These are phyloP conservation scores for Zostera marina DNA, from an alignment of 116 monocot species.

Conservation along the genomic window DNA sequence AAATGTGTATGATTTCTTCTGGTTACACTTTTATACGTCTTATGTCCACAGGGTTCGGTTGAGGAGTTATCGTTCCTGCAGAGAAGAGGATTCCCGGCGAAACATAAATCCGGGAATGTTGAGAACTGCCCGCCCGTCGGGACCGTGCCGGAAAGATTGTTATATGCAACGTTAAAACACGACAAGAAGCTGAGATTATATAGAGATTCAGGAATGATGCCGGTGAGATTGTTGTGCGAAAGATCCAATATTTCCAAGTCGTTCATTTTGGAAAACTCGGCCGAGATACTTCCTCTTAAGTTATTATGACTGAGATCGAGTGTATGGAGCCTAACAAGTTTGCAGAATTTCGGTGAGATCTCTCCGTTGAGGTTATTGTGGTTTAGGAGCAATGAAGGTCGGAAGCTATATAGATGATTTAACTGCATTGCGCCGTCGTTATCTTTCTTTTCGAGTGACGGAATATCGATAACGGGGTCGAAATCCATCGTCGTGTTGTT, in stretches of 20 bases:
- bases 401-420: constrained; percentile 54
- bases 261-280: constrained; percentile 29
- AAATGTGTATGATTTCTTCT: too few species aligned
- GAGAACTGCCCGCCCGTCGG: constrained; percentile 40
- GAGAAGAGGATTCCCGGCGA: constrained; percentile 31
- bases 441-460: constrained; percentile 31
- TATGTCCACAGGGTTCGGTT: neutral
- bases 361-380: constrained; percentile 42
- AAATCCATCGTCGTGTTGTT: too few species aligned
- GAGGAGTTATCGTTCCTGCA: constrained; percentile 11
- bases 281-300: constrained; percentile 53
- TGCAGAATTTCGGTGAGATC: constrained; percentile 38
- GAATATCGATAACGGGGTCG: constrained; percentile 14
- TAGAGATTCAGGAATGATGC: constrained; percentile 45
- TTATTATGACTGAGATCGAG: constrained; percentile 51
- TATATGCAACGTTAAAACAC: constrained; percentile 50
- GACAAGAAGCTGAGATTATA: constrained; percentile 52
- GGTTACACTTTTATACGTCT: neutral
- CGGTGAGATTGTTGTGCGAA: constrained; percentile 51
- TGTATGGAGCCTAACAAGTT: constrained; percentile 26
- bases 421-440: constrained; percentile 30
- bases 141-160: constrained; percentile 46
- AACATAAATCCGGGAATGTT: constrained; percentile 31
- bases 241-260: constrained; percentile 55
- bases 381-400: constrained; percentile 36